Conservation (phyloP, 2,329 filamentous ascomycete species). For the Fusarium caatingaense region DNA sequence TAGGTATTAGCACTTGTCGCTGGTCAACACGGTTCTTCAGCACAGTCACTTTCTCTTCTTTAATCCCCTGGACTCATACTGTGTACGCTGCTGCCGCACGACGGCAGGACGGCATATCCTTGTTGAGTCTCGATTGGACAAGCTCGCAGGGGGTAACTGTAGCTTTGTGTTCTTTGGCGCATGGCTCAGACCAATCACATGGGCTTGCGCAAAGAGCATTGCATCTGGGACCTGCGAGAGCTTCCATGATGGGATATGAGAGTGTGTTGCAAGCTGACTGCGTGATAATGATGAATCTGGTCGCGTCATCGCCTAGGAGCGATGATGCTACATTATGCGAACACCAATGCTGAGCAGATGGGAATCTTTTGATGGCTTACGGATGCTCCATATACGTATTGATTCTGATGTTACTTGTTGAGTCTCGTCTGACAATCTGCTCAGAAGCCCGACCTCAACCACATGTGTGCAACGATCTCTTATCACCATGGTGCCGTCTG, state of each 20-base stretch:
- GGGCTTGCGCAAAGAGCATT: slow-evolving; percentile 15
- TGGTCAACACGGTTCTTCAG: not conserved
- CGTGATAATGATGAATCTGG: slow-evolving; percentile 33
- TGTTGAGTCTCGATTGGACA: slow-evolving; percentile 32
- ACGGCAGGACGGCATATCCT: slow-evolving; percentile 22
- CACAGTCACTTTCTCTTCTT: slow-evolving; percentile 2
- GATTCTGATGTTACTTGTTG: not conserved
- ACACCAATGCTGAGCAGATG: not conserved
- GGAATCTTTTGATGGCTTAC: not conserved
- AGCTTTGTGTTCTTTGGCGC: slow-evolving; percentile 17
- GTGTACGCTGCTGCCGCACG: slow-evolving; percentile 16
- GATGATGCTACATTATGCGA: slow-evolving; percentile 4
- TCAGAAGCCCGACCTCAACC: not conserved
- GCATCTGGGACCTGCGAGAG: slow-evolving; percentile 28
- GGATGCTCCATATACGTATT: not conserved
- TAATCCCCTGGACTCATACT: slow-evolving; percentile 10
- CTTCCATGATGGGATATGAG: slow-evolving; percentile 40
- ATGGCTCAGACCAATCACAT: slow-evolving; percentile 30
- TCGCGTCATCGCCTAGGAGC: slow-evolving; percentile 38
- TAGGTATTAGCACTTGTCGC: not conserved
- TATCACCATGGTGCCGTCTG: slow-evolving; percentile 12
- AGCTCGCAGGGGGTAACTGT: slow-evolving; percentile 10
- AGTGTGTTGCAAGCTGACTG: slow-evolving; percentile 36
- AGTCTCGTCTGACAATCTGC: slow-evolving; percentile 12
- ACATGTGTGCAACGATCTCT: slow-evolving; percentile 10